Evolutionary conservation across 1,139 yeast genomes (phyloP).

Genomic region (Saccharomyces hybrid): DNA sequence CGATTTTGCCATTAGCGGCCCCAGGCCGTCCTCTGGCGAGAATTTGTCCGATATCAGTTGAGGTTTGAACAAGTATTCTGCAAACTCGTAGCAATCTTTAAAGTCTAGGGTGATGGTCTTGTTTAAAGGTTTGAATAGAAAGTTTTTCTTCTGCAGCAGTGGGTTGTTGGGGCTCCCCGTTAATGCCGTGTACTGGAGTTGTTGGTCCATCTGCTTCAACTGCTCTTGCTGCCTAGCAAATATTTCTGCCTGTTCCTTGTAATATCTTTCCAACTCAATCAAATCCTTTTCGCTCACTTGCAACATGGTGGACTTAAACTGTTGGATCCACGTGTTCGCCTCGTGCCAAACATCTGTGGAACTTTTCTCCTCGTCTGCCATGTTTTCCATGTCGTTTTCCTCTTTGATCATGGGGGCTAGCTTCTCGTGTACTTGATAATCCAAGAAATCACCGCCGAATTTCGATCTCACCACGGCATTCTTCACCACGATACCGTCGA

Average conservation of each 20-base stretch:
- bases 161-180: slow-evolving; percentile 16
- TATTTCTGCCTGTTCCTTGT: slow-evolving; percentile 19
- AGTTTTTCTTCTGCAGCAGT: slow-evolving; percentile 19
- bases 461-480: slow-evolving; percentile 54
- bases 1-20: slow-evolving; percentile 22
- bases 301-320: slow-evolving; percentile 25
- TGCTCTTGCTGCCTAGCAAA: slow-evolving; percentile 20
- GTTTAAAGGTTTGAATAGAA: slow-evolving; percentile 13
- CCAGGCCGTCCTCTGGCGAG: slow-evolving; percentile 21
- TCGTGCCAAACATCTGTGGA: slow-evolving; percentile 22
- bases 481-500: slow-evolving; percentile 59
- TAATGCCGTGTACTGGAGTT: slow-evolving; percentile 8
- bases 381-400: background rate
- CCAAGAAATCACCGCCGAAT: slow-evolving; percentile 64
- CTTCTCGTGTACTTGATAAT: slow-evolving; percentile 40
- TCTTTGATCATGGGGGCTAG: slow-evolving; percentile 17
- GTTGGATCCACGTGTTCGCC: slow-evolving; percentile 27
- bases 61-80: slow-evolving; percentile 29
- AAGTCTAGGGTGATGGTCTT: slow-evolving; percentile 21
- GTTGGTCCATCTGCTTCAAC: slow-evolving; percentile 13
- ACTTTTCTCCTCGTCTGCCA: background rate
- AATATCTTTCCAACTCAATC: slow-evolving; percentile 23
- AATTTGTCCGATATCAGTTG: slow-evolving; percentile 15
- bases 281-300: slow-evolving; percentile 28
- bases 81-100: slow-evolving; percentile 21